Conservation (phyloP, 352 stramenopile genomes). For the Phytopythium kandeliae region DNA sequence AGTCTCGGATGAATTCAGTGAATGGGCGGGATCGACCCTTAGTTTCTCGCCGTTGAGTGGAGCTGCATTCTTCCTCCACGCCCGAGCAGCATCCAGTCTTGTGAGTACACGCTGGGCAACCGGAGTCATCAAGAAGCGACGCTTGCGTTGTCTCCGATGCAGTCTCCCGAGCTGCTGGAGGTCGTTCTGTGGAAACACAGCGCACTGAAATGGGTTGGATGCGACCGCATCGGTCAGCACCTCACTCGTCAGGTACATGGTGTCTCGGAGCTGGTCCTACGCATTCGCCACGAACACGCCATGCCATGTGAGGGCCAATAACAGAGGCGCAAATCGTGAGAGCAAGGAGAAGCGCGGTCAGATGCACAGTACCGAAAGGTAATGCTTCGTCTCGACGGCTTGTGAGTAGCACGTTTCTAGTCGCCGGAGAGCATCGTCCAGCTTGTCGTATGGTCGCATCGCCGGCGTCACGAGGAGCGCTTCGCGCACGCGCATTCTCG, state of each 20-base stretch:
- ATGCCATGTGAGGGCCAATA: not conserved
- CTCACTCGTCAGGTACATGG: slow-evolving; percentile 26
- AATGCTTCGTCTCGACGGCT: slow-evolving; percentile 14
- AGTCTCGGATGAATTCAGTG: no score
- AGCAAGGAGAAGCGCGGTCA: not conserved
- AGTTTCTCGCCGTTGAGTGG: slow-evolving; percentile 15
- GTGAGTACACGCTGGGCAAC: slow-evolving; percentile 26
- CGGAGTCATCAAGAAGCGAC: slow-evolving; percentile 27
- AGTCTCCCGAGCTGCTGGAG: slow-evolving; percentile 16
- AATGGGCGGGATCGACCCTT: no score
- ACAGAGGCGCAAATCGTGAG: not conserved
- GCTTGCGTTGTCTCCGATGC: slow-evolving; percentile 24
- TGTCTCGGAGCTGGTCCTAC: slow-evolving; percentile 34
- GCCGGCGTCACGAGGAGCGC: slow-evolving; percentile 24
- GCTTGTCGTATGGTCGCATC: slow-evolving; percentile 19
- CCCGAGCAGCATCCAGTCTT: slow-evolving; percentile 30
- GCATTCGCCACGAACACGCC: not conserved
- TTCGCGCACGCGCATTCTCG: slow-evolving; percentile 15
- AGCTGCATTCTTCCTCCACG: slow-evolving; percentile 65
- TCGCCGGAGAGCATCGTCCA: slow-evolving; percentile 16
- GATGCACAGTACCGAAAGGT: slow-evolving; percentile 19
- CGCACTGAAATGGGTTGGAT: slow-evolving; percentile 30
- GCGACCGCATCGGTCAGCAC: slow-evolving; percentile 42
- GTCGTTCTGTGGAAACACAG: slow-evolving; percentile 12
- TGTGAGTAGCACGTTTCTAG: slow-evolving; percentile 21